Evolutionary conservation across 192 early-diverging fungal species (phyloP).

Genomic region (Coemansia sp.): DNA sequence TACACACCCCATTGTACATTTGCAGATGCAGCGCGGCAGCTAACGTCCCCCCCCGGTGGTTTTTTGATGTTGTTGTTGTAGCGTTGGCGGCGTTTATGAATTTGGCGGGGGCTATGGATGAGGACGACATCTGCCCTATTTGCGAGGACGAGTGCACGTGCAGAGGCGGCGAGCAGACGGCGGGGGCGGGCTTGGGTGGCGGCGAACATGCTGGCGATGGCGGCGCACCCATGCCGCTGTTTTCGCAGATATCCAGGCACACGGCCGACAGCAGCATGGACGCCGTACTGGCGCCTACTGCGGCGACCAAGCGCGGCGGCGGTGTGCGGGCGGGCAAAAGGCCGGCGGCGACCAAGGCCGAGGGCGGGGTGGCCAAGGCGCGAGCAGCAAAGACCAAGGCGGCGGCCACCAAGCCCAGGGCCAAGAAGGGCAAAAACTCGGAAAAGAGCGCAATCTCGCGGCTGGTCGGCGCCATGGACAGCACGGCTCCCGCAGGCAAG

Average conservation of each 20-base stretch:
- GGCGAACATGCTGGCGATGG: neutral
- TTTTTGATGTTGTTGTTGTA: constrained; percentile 1
- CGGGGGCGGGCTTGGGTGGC: neutral
- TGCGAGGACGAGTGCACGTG: constrained; percentile 56
- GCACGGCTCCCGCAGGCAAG: neutral
- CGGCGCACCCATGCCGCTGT: constrained; percentile 30
- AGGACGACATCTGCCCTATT: constrained; percentile 55
- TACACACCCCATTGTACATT: neutral
- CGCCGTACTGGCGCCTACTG: neutral
- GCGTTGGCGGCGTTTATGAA: constrained; percentile 19
- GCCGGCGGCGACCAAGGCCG: neutral
- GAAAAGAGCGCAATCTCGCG: constrained; percentile 38
- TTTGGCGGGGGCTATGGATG: constrained; percentile 38
- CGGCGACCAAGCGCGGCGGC: neutral
- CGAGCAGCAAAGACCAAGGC: constrained; percentile 13
- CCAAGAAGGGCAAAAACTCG: constrained; percentile 24
- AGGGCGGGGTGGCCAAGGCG: neutral
- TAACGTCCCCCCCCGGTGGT: neutral
- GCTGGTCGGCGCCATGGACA: constrained; percentile 34
- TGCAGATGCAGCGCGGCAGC: neutral
- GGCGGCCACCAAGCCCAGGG: constrained; percentile 9
- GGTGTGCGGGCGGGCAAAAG: neutral
- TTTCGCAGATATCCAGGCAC: constrained; percentile 29
- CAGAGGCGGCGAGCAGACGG: neutral
- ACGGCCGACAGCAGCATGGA: neutral